These are phyloP conservation scores for Simplicillium aogashimaense DNA, from an alignment of 2,329 filamentous ascomycete genomes.

Conservation along the genomic window DNA sequence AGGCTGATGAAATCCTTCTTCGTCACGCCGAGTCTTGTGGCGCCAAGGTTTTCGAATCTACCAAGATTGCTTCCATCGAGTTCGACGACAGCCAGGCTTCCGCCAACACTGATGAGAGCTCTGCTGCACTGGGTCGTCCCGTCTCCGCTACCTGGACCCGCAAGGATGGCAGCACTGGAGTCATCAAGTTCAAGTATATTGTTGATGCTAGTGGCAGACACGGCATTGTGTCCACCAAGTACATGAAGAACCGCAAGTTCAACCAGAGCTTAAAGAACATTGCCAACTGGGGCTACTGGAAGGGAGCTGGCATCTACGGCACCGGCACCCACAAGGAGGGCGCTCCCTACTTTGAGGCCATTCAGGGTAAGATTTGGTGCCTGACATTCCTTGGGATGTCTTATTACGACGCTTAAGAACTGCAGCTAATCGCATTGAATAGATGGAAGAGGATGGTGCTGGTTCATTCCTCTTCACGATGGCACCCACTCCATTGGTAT, in stretches of 20 bases:
- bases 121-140: slow-evolving; percentile 21
- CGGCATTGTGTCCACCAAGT: slow-evolving; percentile 36
- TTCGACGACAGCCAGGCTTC: slow-evolving; percentile 17
- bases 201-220: slow-evolving; percentile 36
- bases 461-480: slow-evolving; percentile 39
- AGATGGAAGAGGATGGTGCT: slow-evolving; percentile 39
- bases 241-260: slow-evolving; percentile 34
- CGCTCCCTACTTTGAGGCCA: no score
- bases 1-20: slow-evolving; percentile 33
- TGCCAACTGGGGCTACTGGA: slow-evolving; percentile 39
- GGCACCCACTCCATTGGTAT: slow-evolving; percentile 32
- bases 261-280: slow-evolving; percentile 39
- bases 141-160: slow-evolving; percentile 23
- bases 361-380: no score
- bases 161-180: slow-evolving; percentile 24
- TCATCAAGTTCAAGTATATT: slow-evolving; percentile 34
- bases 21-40: slow-evolving; percentile 27
- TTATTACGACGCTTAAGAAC: no score
- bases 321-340: no score
- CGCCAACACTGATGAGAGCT: slow-evolving; percentile 3
- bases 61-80: slow-evolving; percentile 21
- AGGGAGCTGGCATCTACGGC: slow-evolving; percentile 20
- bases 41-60: slow-evolving; percentile 28
- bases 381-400: no score
- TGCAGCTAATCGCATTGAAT: no score